A percentile compares a stretch with the other conserved stretches of the same genome.
Evolutionary conservation across 768 basidiomycete species (phyloP).

Genomic region (Russula vinacea): DNA sequence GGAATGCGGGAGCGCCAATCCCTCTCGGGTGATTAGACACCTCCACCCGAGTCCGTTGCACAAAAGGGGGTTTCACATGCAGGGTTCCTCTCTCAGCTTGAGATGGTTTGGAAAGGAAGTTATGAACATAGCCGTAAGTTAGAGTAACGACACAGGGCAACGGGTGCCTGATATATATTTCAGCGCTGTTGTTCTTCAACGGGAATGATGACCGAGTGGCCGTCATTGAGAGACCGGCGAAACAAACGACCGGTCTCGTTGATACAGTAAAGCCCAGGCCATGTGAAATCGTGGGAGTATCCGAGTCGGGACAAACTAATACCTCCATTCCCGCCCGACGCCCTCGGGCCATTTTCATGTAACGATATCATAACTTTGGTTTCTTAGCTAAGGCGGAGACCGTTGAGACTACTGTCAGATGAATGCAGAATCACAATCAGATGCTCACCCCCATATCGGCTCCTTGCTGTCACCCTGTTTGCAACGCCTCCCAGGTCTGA

Average conservation of each 20-base stretch:
- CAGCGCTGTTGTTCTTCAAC: slow-evolving; percentile 1
- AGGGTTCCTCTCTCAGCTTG: background rate
- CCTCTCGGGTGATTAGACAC: background rate
- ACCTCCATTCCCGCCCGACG: background rate
- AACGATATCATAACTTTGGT: slow-evolving; percentile 18
- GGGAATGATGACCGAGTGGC: background rate
- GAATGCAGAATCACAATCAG: background rate
- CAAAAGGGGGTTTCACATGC: background rate
- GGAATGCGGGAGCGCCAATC: slow-evolving; percentile 58
- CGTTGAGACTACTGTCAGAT: background rate
- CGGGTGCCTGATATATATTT: background rate
- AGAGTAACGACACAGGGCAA: background rate
- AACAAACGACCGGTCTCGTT: background rate
- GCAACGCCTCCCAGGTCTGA: slow-evolving; percentile 90
- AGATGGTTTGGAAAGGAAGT: background rate
- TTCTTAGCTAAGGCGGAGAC: slow-evolving; percentile 13
- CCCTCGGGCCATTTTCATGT: slow-evolving; percentile 8
- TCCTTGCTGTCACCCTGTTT: slow-evolving; percentile 73
- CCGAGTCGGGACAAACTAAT: background rate
- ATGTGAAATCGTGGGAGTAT: background rate
- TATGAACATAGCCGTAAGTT: background rate
- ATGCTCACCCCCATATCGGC: slow-evolving; percentile 83
- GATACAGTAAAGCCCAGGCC: background rate
- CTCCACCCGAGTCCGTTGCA: background rate
- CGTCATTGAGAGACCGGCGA: slow-evolving; percentile 7